Evolutionary conservation across 1,284 basidiomycete species (phyloP), one percentile per base, ranked within the genome.

Genomic region (Moesziomyces sp.): DNA sequence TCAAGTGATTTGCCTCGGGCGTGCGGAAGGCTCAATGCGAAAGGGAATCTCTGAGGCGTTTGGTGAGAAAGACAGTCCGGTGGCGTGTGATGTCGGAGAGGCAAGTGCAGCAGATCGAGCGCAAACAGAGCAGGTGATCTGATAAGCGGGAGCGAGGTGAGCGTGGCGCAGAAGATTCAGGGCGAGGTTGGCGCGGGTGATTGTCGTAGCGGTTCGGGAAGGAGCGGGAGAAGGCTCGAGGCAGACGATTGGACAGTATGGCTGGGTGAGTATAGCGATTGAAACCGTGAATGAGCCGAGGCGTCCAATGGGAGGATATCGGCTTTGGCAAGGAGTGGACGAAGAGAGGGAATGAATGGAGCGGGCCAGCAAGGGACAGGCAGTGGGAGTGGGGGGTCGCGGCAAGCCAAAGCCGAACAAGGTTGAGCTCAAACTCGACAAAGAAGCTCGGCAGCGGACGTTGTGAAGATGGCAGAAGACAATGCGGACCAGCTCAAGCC

Each of bases 161-260:
- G 30, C 30, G 30, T 34, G 30, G 30, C 30, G 30, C 30, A 34
- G 4, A 34, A 13, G 30, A 11, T 34, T 10, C 30, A 34, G 30
- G 13, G 30, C 30, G 30, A 34, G 30, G 30, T 2, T 34, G 30
- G 50, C 3, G 1, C 16, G 3, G 14, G 9, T 43, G 40, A 3
- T 52, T 53, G 52, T 60, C 46, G 58, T 44, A 23, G 30, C 44
- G 19, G 14, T 34, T 52, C 50, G 57, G 57, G n/a, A 59, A 13
- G 30, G 46, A 53, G 46, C 52, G 46, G 52, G 48, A 60, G 58
- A 18, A 44, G 11, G 19, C 28, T 40, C 38, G 38, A 40, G 38
- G 38, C 2, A 11, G 18, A 40, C 38, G 38, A 40, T 40, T 40
- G 38, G 38, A 18, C 38, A 16, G 14, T 14, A 13, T 28, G 42